Base-by-base conservation (phyloP, 2,329 filamentous ascomycete species). In the Albifimbria verrucaria region DNA sequence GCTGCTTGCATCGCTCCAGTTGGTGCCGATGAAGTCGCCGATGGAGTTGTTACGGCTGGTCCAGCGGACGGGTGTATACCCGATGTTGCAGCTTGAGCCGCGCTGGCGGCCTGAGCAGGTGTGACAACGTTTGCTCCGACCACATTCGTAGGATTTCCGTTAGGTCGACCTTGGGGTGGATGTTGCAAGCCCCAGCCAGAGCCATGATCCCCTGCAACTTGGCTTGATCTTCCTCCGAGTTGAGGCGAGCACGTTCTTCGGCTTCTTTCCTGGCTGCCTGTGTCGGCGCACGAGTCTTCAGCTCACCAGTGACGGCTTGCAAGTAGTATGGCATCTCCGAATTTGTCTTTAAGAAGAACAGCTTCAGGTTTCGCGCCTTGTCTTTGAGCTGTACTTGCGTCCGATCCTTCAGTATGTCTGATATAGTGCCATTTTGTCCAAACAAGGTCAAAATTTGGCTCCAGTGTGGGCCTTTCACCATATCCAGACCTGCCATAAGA, bases 301-400 rank as follows among this genome's bases (percentile, higher is more conserved):
- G 75, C 70, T 96, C 92, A 3, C 92, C 92, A 0, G 92, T 96
- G 11, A 96, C 92, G 25, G 89, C 89, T 63, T 92, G 87, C 21
- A 96, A 73, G 61, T 94, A 94, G 62, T 89, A 91, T 0, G 92
- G 92, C 68, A 96, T 92, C 63, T 96, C 92, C 5, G 91, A 92
- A 50, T 90, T 90, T 18, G 88, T 93, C 74, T 96, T 96, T 51
- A 96, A 74, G 70, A 96, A 96, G 73, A 94, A 96, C 0, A 96
- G 74, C 69, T 96, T 96, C 48, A 96, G 72, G 59, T 96, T 96
- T 48, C 91, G 80, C 1, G 91, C 91, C 70, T 96, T 96, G 66
- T 96, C 91, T 69, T 96, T 96, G 12, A 96, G 77, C 66, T 96
- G 92, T 1, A 96, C 92, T 65, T 96, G 91, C 44, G 92, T 95